Conservation (phyloP, 176 grass and related monocot species). For the Bromus sterilis region DNA sequence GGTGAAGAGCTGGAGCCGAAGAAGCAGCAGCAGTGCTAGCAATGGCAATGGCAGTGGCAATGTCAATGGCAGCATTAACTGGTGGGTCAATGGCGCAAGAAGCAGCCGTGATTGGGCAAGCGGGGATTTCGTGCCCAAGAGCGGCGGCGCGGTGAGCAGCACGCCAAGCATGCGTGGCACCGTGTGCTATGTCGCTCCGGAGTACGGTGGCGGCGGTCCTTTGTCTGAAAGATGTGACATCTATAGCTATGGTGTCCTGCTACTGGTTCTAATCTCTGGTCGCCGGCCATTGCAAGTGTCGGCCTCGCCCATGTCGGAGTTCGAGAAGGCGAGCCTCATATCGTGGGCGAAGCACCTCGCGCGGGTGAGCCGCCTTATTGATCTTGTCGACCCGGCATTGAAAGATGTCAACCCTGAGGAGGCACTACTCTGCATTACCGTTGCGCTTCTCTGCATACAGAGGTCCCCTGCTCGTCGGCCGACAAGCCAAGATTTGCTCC, state of each 20-base stretch:
- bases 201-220: constrained; percentile 48
- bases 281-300: constrained; percentile 68
- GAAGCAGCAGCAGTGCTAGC: constrained; percentile 12
- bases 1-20: constrained; percentile 14
- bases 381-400: constrained; percentile 61
- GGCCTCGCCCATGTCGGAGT: constrained; percentile 58
- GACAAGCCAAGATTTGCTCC: constrained; percentile 37
- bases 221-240: constrained; percentile 74
- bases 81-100: constrained; percentile 46
- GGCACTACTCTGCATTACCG: constrained; percentile 60
- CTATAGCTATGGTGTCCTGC: constrained; percentile 71
- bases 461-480: constrained; percentile 49
- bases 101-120: constrained; percentile 42
- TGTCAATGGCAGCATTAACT: constrained; percentile 27
- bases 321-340: constrained; percentile 69
- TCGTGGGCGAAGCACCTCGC: constrained; percentile 71
- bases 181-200: constrained; percentile 73
- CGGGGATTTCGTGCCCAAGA: constrained; percentile 36
- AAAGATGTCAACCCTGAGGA: constrained; percentile 53
- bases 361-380: constrained; percentile 36
- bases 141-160: constrained; percentile 53
- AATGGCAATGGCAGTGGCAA: background rate
- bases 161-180: constrained; percentile 89
- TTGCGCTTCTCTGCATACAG: constrained; percentile 76
- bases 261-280: constrained; percentile 68